These are phyloP conservation scores for Skeletonema marinoi DNA, from an alignment of 108 stramenopile genomes.

Conservation along the genomic window DNA sequence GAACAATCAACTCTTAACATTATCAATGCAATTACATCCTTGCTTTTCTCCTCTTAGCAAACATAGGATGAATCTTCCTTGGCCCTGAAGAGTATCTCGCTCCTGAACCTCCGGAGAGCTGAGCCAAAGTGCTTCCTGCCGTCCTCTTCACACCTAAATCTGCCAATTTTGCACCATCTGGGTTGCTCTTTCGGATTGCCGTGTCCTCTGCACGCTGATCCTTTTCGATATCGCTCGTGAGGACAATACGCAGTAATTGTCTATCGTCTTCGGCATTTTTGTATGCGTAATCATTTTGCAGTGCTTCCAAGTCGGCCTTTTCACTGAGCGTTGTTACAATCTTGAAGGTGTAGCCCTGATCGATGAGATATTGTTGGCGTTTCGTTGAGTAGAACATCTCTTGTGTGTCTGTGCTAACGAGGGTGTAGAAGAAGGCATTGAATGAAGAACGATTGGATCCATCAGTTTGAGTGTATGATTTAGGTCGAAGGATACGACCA, in stretches of 20 bases:
- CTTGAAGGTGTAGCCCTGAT: slow-evolving; percentile 99
- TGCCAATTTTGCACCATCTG: slow-evolving; percentile 81
- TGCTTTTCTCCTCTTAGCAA: slow-evolving; percentile 67
- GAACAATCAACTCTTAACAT: no score
- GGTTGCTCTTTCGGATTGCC: slow-evolving; percentile 89
- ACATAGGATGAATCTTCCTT: slow-evolving; percentile 83
- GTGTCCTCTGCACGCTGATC: slow-evolving; percentile 87
- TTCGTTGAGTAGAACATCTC: slow-evolving; percentile 99
- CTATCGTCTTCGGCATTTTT: slow-evolving; percentile 79
- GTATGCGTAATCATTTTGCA: slow-evolving; percentile 68
- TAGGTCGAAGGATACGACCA: slow-evolving; percentile 97
- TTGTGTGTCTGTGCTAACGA: slow-evolving; percentile 96
- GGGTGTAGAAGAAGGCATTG: slow-evolving; percentile 99
- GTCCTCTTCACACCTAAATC: slow-evolving; percentile 77
- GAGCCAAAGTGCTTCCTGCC: slow-evolving; percentile 76
- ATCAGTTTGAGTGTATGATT: slow-evolving; percentile 86
- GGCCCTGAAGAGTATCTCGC: slow-evolving; percentile 63
- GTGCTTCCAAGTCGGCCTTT: slow-evolving; percentile 71
- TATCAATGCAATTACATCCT: neutral
- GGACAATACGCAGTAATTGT: slow-evolving; percentile 66
- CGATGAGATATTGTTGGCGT: slow-evolving; percentile 98
- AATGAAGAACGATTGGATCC: slow-evolving; percentile 91
- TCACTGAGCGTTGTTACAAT: slow-evolving; percentile 92
- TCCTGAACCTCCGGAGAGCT: slow-evolving; percentile 77
- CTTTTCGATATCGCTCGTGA: slow-evolving; percentile 81